Evolutionary conservation across 805 yeast species (phyloP).

Genomic region (Sugiyamaella marilandica): DNA sequence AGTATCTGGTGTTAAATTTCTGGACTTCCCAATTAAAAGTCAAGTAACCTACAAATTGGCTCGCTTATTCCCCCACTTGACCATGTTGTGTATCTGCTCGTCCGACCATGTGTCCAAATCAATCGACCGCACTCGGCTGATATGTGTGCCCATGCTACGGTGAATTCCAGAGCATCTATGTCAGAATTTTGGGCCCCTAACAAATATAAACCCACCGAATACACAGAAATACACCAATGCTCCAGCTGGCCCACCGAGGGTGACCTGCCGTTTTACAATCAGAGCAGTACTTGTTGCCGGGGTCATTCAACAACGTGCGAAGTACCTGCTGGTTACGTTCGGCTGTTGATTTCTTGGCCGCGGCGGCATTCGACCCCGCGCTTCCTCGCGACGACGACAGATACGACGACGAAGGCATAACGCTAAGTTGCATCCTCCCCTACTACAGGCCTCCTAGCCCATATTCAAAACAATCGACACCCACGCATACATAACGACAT

Average conservation of each 20-base stretch:
- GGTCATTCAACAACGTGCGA: constrained; percentile 69
- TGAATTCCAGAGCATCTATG: constrained; percentile 84
- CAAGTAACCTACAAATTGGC: constrained; percentile 48
- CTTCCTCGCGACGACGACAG: constrained; percentile 11
- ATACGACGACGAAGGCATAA: constrained; percentile 12
- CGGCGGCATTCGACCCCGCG: constrained; percentile 6
- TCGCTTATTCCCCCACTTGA: constrained; percentile 76
- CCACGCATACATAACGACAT: too few relatives aligned
- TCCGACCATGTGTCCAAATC: constrained; percentile 97
- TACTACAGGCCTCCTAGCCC: too few relatives aligned
- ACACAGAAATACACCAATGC: constrained; percentile 86
- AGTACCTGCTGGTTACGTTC: constrained; percentile 66
- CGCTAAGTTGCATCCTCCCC: background rate
- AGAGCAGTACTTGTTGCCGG: constrained; percentile 74
- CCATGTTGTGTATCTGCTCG: constrained; percentile 77
- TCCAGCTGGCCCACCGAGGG: constrained; percentile 99
- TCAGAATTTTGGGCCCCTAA: background rate
- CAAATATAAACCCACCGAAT: constrained; percentile 38
- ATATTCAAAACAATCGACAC: too few relatives aligned
- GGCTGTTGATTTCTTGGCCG: constrained; percentile 27
- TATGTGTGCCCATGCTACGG: constrained; percentile 92
- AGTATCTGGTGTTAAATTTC: constrained; percentile 37
- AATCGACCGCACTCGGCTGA: constrained; percentile 85
- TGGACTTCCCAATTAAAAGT: too few relatives aligned
- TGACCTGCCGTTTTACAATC: constrained; percentile 87